Conservation (phyloP, 352 stramenopile species). For the Globisporangium ultimum region DNA sequence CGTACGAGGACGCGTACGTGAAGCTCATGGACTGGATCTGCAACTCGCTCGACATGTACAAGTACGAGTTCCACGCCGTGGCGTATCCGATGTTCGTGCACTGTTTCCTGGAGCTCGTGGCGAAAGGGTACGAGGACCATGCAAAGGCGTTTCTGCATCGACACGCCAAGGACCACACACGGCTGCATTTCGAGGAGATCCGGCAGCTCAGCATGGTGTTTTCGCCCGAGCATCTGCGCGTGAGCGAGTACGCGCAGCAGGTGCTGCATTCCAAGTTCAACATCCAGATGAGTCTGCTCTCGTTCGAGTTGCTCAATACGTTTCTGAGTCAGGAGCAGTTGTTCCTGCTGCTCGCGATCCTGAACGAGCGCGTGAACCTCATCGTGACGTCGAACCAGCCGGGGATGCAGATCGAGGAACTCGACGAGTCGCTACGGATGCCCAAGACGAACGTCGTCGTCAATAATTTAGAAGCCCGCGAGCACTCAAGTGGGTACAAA, state of each 20-base stretch:
- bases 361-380: constrained; percentile 78
- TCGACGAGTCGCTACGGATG: constrained; percentile 37
- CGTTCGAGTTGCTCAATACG: constrained; percentile 77
- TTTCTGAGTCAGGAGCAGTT: constrained; percentile 78
- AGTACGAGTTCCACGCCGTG: constrained; percentile 77
- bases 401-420: constrained; percentile 57
- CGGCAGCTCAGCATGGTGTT: constrained; percentile 63
- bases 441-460: constrained; percentile 13
- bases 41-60: constrained; percentile 86
- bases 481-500: constrained; percentile 38
- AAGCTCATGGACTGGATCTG: constrained; percentile 80
- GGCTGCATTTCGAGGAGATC: constrained; percentile 70
- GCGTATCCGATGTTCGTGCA: constrained; percentile 81
- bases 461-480: constrained; percentile 38
- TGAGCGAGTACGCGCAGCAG: constrained; percentile 77
- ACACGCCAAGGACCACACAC: constrained; percentile 58
- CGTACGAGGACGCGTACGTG: constrained; percentile 68
- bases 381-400: constrained; percentile 72
- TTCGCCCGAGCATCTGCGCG: constrained; percentile 50
- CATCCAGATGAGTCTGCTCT: constrained; percentile 75
- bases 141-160: constrained; percentile 57
- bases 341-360: constrained; percentile 69
- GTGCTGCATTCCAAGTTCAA: constrained; percentile 84
- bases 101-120: constrained; percentile 76
- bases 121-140: constrained; percentile 50